Base-by-base conservation (phyloP, 257 asterid species). In the Gynochthodes officinalis region DNA sequence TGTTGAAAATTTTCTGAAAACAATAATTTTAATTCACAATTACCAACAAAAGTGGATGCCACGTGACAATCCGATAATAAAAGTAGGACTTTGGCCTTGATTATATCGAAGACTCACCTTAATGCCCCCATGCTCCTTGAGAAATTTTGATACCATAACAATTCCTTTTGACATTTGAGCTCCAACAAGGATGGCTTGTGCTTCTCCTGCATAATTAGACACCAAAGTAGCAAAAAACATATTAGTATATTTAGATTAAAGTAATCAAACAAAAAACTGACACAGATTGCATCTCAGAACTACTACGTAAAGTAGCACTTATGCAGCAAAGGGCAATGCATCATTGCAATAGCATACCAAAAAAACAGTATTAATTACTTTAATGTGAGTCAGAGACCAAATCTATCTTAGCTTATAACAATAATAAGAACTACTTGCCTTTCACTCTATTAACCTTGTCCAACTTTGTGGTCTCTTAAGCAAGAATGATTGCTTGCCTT, bases 401-500 rank as follows among this genome's bases (percentile, higher is more conserved):
- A 21, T 69, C 13, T n/a, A n/a, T n/a, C n/a, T n/a, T n/a, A n/a
- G n/a, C n/a, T n/a, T n/a, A n/a, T n/a, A n/a, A n/a, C 18, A n/a
- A 28, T 21, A 50, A 12, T 55, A 66, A 7, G 60, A 23, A 58
- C 27, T 19, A 83, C 89, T 58, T 79, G 87, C 98, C 98, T 82
- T 43, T 87, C 37, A 97, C 97, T 81, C 96, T 81, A 82, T 91
- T 91, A 71, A 91, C 90, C 81, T 89, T 96, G 77, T 91, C 96
- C 86, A 74, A 74, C 78, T 83, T 91, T 48, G 96, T 89, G 80
- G 95, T 95, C 83, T 91, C 97, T 75, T 96, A 92, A 73, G 82
- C 94, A 79, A 92, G 98, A 78, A 92, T 92, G 59, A 84, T 85
- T 75, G 96, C 85, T 84, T 93, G 97, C 88, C 96, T 89, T 84